phyloP scores from a whole-genome alignment of 306 rosid species.

The Dryas drummondii region DNA sequence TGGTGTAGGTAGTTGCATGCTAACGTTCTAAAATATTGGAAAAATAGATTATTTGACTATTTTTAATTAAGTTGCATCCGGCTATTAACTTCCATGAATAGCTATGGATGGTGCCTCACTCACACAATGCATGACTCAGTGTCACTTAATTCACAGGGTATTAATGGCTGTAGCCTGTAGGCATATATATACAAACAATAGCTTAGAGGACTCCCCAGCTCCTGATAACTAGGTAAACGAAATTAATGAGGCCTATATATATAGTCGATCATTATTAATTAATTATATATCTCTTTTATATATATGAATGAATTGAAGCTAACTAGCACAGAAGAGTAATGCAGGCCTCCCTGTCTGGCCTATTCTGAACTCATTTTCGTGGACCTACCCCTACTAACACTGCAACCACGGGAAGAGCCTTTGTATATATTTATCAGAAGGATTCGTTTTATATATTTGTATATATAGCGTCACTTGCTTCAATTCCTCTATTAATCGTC shows the following conservation, averaged over 20 bases:
- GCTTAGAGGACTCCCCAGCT: background rate
- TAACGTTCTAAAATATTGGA: too few species aligned
- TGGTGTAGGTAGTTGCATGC: too few species aligned
- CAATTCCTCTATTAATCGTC: background rate
- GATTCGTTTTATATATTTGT: background rate
- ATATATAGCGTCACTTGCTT: background rate
- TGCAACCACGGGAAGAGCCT: background rate
- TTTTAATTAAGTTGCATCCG: too few species aligned
- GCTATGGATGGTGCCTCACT: background rate
- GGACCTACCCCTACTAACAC: background rate
- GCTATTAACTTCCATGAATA: background rate
- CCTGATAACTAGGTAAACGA: conserved; percentile 10
- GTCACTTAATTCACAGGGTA: background rate
- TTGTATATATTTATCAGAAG: background rate
- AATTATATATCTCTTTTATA: too few species aligned
- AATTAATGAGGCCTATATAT: background rate
- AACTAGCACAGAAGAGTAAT: background rate
- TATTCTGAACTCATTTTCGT: background rate
- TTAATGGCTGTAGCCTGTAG: conserved; percentile 6
- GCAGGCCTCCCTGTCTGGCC: background rate
- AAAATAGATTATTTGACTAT: too few species aligned
- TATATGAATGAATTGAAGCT: background rate
- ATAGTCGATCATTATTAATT: too few species aligned
- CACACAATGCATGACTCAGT: too few species aligned
- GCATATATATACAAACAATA: too few species aligned